Conservation (phyloP, 768 basidiomycete species). For the Lanmaoa pseudosensibilis region DNA sequence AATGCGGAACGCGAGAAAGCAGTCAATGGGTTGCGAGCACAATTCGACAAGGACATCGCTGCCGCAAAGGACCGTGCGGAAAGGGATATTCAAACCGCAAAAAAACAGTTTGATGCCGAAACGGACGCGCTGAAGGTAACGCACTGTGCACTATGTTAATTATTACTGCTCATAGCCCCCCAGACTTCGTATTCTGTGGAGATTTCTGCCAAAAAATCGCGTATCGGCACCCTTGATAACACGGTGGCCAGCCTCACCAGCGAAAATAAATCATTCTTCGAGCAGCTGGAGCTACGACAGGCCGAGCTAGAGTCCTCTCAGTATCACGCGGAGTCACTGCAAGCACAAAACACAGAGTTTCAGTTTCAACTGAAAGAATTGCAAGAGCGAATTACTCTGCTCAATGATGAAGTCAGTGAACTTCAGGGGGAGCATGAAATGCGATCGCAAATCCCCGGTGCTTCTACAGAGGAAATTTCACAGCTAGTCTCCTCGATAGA, state of each 20-base stretch:
- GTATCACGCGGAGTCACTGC: slow-evolving; percentile 69
- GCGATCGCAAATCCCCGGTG: slow-evolving; percentile 42
- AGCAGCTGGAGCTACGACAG: slow-evolving; percentile 82
- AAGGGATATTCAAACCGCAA: slow-evolving; percentile 63
- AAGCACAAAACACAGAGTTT: slow-evolving; percentile 78
- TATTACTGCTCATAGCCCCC: slow-evolving; percentile 4
- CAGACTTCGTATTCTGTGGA: slow-evolving; percentile 74
- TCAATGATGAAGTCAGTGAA: slow-evolving; percentile 71
- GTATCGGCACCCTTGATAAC: slow-evolving; percentile 68
- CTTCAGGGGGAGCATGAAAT: slow-evolving; percentile 57
- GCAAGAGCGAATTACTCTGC: slow-evolving; percentile 65
- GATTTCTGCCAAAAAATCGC: slow-evolving; percentile 53
- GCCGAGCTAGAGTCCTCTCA: slow-evolving; percentile 87
- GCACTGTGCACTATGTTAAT: slow-evolving; percentile 4
- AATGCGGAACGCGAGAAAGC: slow-evolving; percentile 66
- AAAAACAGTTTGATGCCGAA: slow-evolving; percentile 77
- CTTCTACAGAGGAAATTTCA: slow-evolving; percentile 63
- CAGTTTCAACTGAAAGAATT: slow-evolving; percentile 85
- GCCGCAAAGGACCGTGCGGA: slow-evolving; percentile 66
- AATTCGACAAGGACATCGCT: slow-evolving; percentile 72
- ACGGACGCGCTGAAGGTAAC: slow-evolving; percentile 69
- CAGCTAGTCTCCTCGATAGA: slow-evolving; percentile 73
- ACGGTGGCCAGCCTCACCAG: slow-evolving; percentile 65
- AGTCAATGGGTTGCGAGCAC: slow-evolving; percentile 54
- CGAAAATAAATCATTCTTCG: slow-evolving; percentile 82